Conservation (phyloP, 179 eudicot species). For the Vitellaria paradoxa region DNA sequence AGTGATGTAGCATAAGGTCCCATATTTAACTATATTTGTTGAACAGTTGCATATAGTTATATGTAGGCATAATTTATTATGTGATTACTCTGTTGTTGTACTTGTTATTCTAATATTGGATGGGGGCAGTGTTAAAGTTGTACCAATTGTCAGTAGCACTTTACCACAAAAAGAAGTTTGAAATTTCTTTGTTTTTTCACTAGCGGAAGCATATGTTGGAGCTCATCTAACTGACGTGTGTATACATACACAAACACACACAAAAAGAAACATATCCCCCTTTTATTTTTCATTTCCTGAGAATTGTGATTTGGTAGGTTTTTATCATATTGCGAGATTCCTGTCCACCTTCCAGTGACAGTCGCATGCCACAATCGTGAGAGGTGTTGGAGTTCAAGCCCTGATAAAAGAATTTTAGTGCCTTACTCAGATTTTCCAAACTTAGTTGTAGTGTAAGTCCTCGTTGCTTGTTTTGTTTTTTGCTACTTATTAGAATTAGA, state of each 20-base stretch:
- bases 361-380: conserved; percentile 79
- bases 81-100: too few relatives aligned
- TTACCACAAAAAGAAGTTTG: not conserved
- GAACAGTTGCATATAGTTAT: not conserved
- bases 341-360: conserved; percentile 69
- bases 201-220: not conserved
- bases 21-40: not conserved
- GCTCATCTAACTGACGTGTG: not conserved
- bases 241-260: not conserved
- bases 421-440: conserved; percentile 74
- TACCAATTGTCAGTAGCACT: not conserved
- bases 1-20: not conserved
- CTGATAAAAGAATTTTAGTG: conserved; percentile 51
- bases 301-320: conserved; percentile 50
- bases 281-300: conserved; percentile 11
- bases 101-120: not conserved
- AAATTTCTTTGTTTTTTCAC: not conserved
- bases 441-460: conserved; percentile 75
- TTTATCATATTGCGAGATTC: conserved; percentile 72
- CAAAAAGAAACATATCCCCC: not conserved
- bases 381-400: conserved; percentile 78
- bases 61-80: not conserved
- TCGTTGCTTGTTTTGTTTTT: not conserved
- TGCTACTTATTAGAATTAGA: conserved; percentile 10
- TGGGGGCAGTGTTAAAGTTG: not conserved